Percentiles rank a stretch among this genome's conserved stretches.
Conservation (phyloP, 192 early-diverging fungal genomes). For the Paraglomus brasilianum region DNA sequence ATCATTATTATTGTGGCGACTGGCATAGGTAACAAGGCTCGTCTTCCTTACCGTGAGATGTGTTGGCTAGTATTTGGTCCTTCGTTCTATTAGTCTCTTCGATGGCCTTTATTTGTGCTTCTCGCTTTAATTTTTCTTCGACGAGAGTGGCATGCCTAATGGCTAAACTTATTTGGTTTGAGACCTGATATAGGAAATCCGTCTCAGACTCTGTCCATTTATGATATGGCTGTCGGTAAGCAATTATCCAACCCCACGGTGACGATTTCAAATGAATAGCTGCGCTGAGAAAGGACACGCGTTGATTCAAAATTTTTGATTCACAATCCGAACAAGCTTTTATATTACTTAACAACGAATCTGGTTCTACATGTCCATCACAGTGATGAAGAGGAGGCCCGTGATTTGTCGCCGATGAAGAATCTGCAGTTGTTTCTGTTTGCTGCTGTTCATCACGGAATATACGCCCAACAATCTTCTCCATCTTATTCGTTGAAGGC, state of each 20-base stretch:
- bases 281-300: constrained; percentile 34
- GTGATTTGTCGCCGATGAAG: too few species aligned
- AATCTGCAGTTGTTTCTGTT: too few species aligned
- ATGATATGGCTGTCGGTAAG: constrained; percentile 31
- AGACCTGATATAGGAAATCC: constrained; percentile 37
- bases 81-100: constrained; percentile 43
- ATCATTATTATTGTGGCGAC: constrained; percentile 3
- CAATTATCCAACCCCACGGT: constrained; percentile 37
- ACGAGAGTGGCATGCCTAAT: constrained; percentile 36
- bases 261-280: constrained; percentile 34
- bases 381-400: too few species aligned
- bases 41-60: constrained; percentile 40
- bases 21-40: constrained; percentile 37
- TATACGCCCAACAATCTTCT: too few species aligned
- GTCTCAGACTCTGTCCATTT: constrained; percentile 41
- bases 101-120: constrained; percentile 39
- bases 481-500: too few species aligned
- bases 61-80: constrained; percentile 44
- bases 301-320: not conserved
- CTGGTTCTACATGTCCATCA: too few species aligned
- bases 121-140: constrained; percentile 38
- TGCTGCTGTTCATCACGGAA: too few species aligned
- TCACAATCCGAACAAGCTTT: too few species aligned
- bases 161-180: constrained; percentile 39
- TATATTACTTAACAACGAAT: not conserved